Percentiles rank a stretch among this genome's conserved stretches.
Conservation (phyloP, 371 early-diverging fungal genomes). For the Apophysomyces sp. region DNA sequence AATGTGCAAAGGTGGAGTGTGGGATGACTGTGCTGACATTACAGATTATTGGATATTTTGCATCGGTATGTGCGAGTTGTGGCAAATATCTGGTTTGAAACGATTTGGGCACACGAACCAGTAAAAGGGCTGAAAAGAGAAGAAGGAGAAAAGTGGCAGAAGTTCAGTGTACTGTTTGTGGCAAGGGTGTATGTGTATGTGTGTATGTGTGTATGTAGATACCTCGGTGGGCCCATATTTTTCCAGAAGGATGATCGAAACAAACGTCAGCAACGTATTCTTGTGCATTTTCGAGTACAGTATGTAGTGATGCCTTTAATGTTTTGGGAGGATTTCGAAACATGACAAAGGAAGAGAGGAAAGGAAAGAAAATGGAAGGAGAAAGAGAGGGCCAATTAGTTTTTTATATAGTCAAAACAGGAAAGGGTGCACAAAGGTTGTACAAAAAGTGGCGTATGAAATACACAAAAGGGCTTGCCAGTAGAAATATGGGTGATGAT, state of each 20-base stretch:
- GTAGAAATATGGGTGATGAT: not conserved
- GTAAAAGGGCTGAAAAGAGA: constrained; percentile 15
- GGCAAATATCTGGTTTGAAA: constrained; percentile 20
- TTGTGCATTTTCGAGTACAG: constrained; percentile 29
- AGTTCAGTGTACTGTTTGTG: no score
- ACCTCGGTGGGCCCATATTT: constrained; percentile 50
- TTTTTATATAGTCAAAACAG: constrained; percentile 3
- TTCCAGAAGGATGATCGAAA: constrained; percentile 24
- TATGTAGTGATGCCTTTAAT: constrained; percentile 29
- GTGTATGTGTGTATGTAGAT: not conserved
- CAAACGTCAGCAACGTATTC: constrained; percentile 46
- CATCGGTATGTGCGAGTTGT: constrained; percentile 4
- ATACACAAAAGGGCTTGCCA: constrained; percentile 2
- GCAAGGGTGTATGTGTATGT: no score
- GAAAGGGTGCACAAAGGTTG: constrained; percentile 4
- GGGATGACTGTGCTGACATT: constrained; percentile 22
- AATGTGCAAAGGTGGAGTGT: constrained; percentile 11
- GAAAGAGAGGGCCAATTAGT: constrained; percentile 5
- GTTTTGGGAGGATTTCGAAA: constrained; percentile 38
- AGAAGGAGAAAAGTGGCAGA: no score
- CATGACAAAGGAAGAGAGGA: constrained; percentile 19
- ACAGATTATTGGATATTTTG: constrained; percentile 4
- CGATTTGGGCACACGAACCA: constrained; percentile 16
- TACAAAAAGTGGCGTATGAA: constrained; percentile 10
- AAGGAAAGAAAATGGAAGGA: constrained; percentile 1